Percentiles rank a stretch among this genome's conserved stretches.
Evolutionary conservation across 116 monocot genomes (phyloP).

Genomic region (Papilionanthe hybrid): DNA sequence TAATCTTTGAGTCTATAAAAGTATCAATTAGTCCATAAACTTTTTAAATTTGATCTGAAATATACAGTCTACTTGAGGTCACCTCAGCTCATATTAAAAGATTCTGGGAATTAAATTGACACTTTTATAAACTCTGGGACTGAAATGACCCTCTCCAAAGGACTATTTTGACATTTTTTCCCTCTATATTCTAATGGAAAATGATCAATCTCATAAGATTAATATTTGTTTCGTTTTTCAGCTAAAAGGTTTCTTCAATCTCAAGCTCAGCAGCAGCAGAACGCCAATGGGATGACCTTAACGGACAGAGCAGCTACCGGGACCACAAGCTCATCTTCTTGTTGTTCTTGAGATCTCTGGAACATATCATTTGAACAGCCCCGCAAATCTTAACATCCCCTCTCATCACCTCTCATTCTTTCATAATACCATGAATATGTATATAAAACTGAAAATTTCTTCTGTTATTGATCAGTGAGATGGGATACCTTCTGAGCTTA

Average conservation of each 20-base stretch:
- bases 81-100: too few species aligned
- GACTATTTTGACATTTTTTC: too few species aligned
- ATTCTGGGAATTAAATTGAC: too few species aligned
- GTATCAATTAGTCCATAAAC: too few species aligned
- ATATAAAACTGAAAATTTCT: neutral
- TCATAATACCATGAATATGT: neutral
- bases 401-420: conserved; percentile 1
- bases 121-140: too few species aligned
- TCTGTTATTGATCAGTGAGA: neutral
- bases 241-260: conserved; percentile 52
- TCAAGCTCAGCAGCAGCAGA: conserved; percentile 41
- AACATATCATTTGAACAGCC: neutral
- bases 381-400: neutral
- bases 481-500: neutral
- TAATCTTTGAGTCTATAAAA: too few species aligned
- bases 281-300: conserved; percentile 59
- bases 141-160: too few species aligned
- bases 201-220: neutral
- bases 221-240: conserved; percentile 19
- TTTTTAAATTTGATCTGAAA: too few species aligned
- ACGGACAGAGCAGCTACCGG: conserved; percentile 25
- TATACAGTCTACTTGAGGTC: too few species aligned
- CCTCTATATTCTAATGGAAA: neutral
- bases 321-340: conserved; percentile 23
- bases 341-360: conserved; percentile 35